These are phyloP conservation scores for Lipomyces lipofer DNA, from an alignment of 805 yeast species.

Conservation along the genomic window DNA sequence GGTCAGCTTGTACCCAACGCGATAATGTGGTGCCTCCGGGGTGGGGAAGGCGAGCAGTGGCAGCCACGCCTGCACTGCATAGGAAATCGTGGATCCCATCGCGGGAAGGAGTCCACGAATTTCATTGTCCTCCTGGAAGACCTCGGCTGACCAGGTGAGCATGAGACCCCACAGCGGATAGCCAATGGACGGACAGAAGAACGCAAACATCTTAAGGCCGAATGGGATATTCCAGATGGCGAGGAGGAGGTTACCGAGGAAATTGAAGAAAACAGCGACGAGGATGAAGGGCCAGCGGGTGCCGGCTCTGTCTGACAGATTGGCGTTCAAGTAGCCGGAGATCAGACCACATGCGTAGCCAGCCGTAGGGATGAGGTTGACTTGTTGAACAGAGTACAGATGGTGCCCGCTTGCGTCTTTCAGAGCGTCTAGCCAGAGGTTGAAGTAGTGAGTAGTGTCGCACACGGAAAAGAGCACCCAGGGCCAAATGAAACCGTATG, in stretches of 20 bases:
- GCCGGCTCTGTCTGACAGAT: constrained; percentile 37
- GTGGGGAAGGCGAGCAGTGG: constrained; percentile 47
- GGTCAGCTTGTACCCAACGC: constrained; percentile 32
- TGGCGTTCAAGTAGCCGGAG: constrained; percentile 34
- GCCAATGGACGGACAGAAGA: constrained; percentile 4
- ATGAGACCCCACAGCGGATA: constrained; percentile 24
- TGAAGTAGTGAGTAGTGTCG: constrained; percentile 32
- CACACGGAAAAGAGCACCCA: constrained; percentile 3
- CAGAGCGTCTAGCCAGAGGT: constrained; percentile 37
- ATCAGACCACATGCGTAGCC: constrained; percentile 38
- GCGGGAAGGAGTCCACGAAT: constrained; percentile 34
- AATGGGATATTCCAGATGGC: constrained; percentile 46
- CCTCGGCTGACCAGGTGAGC: constrained; percentile 34
- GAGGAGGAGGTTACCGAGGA: constrained; percentile 36
- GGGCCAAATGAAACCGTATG: constrained; percentile 13
- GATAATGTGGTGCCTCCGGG: constrained; percentile 36
- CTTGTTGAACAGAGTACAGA: constrained; percentile 34
- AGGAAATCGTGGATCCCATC: constrained; percentile 38
- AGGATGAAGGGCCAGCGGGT: constrained; percentile 35
- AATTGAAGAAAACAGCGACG: background rate
- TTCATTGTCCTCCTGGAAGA: constrained; percentile 37
- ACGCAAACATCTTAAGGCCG: constrained; percentile 37
- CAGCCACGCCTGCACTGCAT: constrained; percentile 41
- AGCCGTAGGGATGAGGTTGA: constrained; percentile 40
- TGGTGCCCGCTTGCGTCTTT: too few species aligned